A percentile compares a stretch with the other conserved stretches of the same genome.
phyloP scores from a whole-genome alignment of 768 basidiomycete genomes.

The Strobilomyces confusus region DNA sequence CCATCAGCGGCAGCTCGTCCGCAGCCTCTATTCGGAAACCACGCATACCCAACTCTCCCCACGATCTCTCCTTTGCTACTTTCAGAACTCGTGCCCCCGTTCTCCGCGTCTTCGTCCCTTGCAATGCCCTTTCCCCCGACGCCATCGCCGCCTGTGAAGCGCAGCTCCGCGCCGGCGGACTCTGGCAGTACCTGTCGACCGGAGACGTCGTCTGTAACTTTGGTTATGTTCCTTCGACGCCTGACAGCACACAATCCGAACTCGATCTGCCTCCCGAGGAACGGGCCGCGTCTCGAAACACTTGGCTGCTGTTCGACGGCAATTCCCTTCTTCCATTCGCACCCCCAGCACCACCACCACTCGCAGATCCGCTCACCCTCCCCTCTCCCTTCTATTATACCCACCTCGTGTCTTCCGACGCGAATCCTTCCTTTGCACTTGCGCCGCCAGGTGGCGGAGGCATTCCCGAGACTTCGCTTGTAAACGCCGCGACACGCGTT shows the following conservation, averaged over 20 bases:
- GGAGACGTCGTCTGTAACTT: slow-evolving; percentile 82
- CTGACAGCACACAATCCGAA: slow-evolving; percentile 25
- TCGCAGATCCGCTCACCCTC: slow-evolving; percentile 55
- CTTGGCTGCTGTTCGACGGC: slow-evolving; percentile 79
- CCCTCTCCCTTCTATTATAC: slow-evolving; percentile 76
- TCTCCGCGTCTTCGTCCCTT: slow-evolving; percentile 72
- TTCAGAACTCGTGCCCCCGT: slow-evolving; percentile 67
- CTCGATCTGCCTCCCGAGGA: slow-evolving; percentile 19
- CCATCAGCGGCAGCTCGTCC: slow-evolving; percentile 20
- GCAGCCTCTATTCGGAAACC: slow-evolving; percentile 18
- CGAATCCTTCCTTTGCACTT: slow-evolving; percentile 25
- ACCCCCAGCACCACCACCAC: slow-evolving; percentile 48
- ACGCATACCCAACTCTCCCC: slow-evolving; percentile 38
- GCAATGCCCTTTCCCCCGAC: slow-evolving; percentile 43
- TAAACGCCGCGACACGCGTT: slow-evolving; percentile 36
- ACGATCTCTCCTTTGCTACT: slow-evolving; percentile 60
- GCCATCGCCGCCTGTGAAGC: slow-evolving; percentile 59
- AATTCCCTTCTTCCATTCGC: slow-evolving; percentile 54
- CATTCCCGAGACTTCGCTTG: slow-evolving; percentile 47
- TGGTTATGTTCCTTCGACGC: slow-evolving; percentile 59
- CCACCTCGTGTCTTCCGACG: slow-evolving; percentile 50
- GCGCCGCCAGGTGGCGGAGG: slow-evolving; percentile 30
- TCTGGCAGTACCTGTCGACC: slow-evolving; percentile 72
- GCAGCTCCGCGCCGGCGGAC: slow-evolving; percentile 60
- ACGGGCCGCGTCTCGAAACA: slow-evolving; percentile 25